A percentile compares a stretch with the other conserved stretches of the same genome.
These are phyloP conservation scores for Carex pumila DNA, from an alignment of 176 grass and related monocot genomes.

Conservation along the genomic window DNA sequence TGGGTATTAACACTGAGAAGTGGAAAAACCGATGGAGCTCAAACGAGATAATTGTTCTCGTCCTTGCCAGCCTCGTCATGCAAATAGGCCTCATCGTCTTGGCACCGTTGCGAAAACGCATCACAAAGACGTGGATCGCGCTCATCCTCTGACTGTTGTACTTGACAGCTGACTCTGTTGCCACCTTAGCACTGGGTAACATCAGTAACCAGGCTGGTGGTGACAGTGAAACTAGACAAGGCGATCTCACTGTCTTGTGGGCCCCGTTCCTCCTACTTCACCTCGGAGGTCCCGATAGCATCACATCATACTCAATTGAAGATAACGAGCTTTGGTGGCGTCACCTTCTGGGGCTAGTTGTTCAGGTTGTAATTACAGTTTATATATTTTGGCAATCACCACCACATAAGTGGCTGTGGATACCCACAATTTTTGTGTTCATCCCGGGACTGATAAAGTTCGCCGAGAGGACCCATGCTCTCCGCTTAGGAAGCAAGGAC, in stretches of 20 bases:
- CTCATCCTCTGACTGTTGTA: too few relatives aligned
- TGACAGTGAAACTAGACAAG: too few relatives aligned
- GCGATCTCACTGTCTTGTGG: background rate
- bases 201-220: background rate
- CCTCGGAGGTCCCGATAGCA: background rate
- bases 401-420: background rate
- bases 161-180: background rate
- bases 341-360: background rate
- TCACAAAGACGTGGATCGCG: too few relatives aligned
- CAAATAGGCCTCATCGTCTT: too few relatives aligned
- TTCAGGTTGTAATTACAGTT: background rate
- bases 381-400: background rate
- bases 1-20: too few relatives aligned
- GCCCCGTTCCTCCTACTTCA: background rate
- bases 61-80: too few relatives aligned
- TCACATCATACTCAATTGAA: background rate
- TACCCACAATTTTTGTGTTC: background rate
- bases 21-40: too few relatives aligned
- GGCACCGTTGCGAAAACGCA: too few relatives aligned
- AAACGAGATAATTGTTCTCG: too few relatives aligned
- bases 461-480: too few relatives aligned
- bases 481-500: too few relatives aligned
- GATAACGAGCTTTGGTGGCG: background rate
- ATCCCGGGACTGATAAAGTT: too few relatives aligned
- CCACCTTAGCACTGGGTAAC: background rate